Percentiles rank a stretch among this genome's conserved stretches.
phyloP scores from a whole-genome alignment of 805 yeast species.

The Ogataea trehalophila region DNA sequence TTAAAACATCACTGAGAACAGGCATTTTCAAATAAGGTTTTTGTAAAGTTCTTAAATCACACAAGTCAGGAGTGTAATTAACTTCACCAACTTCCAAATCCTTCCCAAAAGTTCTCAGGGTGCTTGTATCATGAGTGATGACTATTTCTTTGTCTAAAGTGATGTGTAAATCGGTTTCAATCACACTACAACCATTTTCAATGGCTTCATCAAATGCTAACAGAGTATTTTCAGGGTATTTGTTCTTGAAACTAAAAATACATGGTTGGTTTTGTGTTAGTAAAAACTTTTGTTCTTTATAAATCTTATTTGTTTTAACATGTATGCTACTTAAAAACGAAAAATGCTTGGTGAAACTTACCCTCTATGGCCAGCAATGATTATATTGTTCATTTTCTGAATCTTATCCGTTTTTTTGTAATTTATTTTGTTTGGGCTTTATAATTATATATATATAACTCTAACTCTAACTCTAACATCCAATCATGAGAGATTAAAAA shows the following conservation, averaged over 20 bases:
- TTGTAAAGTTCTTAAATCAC: conserved; percentile 23
- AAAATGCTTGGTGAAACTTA: conserved; percentile 9
- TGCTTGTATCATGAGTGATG: conserved; percentile 32
- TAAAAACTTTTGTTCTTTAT: neutral
- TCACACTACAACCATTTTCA: conserved; percentile 28
- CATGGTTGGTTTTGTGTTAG: neutral
- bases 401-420: too few relatives aligned
- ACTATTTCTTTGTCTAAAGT: conserved; percentile 30
- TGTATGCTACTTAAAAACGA: neutral
- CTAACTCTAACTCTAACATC: too few relatives aligned
- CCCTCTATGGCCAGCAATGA: conserved; percentile 30
- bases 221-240: conserved; percentile 34
- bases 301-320: neutral
- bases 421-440: too few relatives aligned
- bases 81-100: conserved; percentile 23
- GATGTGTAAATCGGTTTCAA: conserved; percentile 36
- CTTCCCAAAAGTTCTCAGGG: conserved; percentile 31
- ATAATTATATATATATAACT: too few relatives aligned
- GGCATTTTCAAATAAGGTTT: conserved; percentile 33
- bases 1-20: conserved; percentile 25
- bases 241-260: conserved; percentile 18
- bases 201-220: conserved; percentile 32
- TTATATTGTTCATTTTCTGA: neutral
- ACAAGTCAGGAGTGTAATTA: conserved; percentile 23
- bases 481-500: too few relatives aligned